These are phyloP conservation scores for Sequoiadendron giganteum DNA, from an alignment of 75 land plant species.

Conservation along the genomic window DNA sequence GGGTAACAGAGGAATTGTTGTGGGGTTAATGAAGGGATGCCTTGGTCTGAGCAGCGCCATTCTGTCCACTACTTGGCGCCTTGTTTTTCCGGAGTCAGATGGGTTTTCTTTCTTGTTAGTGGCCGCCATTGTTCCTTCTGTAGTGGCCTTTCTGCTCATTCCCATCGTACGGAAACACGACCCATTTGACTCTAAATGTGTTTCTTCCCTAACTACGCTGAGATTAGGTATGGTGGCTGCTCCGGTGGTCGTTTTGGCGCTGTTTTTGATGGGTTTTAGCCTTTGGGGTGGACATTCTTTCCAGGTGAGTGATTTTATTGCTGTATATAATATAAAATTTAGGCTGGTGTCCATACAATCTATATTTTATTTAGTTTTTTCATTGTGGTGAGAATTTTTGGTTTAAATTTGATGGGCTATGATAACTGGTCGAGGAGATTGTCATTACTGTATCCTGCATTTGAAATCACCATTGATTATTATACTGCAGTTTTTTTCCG, in stretches of 20 bases:
- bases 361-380: no score
- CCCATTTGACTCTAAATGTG: no score
- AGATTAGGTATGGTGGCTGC: not conserved
- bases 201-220: not conserved
- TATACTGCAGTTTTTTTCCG: no score
- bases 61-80: conserved; percentile 19
- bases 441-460: no score
- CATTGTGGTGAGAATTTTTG: no score
- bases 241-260: not conserved
- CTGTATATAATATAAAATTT: not conserved
- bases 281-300: not conserved
- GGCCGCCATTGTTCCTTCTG: conserved; percentile 18
- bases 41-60: not conserved
- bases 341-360: no score
- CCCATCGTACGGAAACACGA: not conserved
- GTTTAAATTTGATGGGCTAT: no score
- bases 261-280: not conserved
- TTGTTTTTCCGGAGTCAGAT: not conserved
- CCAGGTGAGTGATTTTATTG: not conserved
- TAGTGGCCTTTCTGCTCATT: not conserved
- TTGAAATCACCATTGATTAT: no score
- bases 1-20: conserved; percentile 20
- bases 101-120: conserved; percentile 24
- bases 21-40: conserved; percentile 31
- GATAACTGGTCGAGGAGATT: no score